Evolutionary conservation across 2,329 filamentous ascomycete species (phyloP), one percentile per base, ranked within the genome.

Genomic region (Metarhizium rileyi): DNA sequence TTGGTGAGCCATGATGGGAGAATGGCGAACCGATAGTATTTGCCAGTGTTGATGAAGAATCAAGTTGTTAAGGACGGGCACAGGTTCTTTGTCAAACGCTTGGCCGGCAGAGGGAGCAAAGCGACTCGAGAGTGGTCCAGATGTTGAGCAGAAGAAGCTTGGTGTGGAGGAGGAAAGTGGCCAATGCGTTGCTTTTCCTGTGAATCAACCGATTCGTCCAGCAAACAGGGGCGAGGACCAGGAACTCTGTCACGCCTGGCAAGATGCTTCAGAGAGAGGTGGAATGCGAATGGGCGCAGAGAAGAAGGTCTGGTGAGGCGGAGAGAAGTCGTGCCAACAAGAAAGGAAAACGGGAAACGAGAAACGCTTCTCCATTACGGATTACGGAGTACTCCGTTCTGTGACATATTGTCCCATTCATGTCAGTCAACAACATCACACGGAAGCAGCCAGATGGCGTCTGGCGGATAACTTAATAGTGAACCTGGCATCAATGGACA

Each of bases 1-100:
- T 35, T 55, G 50, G 52, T 68, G 55, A 16, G 68, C 63, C 70
- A 75, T 76, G 56, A 51, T 60, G 33, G 14, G 42, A 36, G 10
- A n/a, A 38, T 38, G 18, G 8, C n/a, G 5, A 16, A 12, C 27
- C 27, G 27, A 28, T 12, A 14, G 10, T 33, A 5, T 14, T 33
- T 12, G 30, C 7, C 30, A 14, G 12, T 14, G 35, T 20, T 10
- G 35, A 18, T 38, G 35, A 10, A 33, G 10, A 33, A 33, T 12
- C 12, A 20, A 7, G 5, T 6, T 10, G 35, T 9, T 14, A 4
- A 9, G 16, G 35, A 36, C 35, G 18, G 18, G 9, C 20, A 38
- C 35, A 38, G 20, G 35, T 7, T 38, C n/a, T 20, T 9, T 16
- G 18, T 33, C 30, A 10, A n/a, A 33, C 5, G 30, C 10, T 28